Conservation (phyloP, 2,329 filamentous ascomycete genomes). For the Epichloe uncinata region DNA sequence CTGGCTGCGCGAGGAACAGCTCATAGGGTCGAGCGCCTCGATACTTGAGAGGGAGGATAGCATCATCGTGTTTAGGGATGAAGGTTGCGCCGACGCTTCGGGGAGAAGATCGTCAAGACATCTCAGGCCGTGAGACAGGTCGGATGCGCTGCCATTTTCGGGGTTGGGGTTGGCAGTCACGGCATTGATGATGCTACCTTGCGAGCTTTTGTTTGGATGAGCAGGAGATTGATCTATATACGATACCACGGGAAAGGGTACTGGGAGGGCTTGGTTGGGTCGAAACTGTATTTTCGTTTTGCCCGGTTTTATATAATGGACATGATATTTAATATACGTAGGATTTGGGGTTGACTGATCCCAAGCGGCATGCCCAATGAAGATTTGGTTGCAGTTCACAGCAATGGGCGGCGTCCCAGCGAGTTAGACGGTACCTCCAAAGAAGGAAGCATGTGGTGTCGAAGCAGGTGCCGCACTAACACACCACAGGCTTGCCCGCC, state of each 20-base stretch:
- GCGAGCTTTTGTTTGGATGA: background rate
- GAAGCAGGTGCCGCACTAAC: background rate
- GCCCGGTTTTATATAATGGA: background rate
- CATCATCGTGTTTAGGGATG: constrained; percentile 23
- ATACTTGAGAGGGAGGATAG: constrained; percentile 27
- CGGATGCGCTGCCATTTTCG: too few relatives aligned
- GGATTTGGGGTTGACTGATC: too few relatives aligned
- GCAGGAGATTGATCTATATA: background rate
- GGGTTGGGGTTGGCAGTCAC: too few relatives aligned
- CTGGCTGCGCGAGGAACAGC: constrained; percentile 41
- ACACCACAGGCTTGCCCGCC: background rate
- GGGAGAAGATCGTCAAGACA: constrained; percentile 15
- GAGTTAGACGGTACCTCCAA: too few relatives aligned
- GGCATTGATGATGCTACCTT: too few relatives aligned
- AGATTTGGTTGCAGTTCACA: too few relatives aligned
- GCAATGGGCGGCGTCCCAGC: too few relatives aligned
- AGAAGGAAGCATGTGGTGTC: too few relatives aligned
- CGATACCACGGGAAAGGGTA: background rate
- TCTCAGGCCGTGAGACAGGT: background rate
- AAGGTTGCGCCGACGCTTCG: constrained; percentile 11
- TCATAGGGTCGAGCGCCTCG: constrained; percentile 26
- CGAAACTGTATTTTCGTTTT: background rate
- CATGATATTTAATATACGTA: background rate
- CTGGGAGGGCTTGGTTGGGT: background rate
- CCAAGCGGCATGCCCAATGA: too few relatives aligned